Conservation (phyloP, 2,329 filamentous ascomycete genomes). For the Cladophialophora yegresii region DNA sequence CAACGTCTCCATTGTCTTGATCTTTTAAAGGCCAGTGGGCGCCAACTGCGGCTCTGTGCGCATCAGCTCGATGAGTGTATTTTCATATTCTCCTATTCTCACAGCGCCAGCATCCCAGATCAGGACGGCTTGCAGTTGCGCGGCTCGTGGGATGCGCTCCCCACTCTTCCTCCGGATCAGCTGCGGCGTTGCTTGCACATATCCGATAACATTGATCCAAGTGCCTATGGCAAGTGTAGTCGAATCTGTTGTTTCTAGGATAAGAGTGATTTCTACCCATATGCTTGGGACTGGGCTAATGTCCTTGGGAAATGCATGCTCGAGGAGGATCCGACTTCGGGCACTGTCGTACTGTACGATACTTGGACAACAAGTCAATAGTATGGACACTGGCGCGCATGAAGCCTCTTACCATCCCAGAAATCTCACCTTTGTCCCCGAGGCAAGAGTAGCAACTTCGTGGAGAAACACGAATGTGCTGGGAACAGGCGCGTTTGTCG, state of each 20-base stretch:
- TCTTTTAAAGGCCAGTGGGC: slow-evolving; percentile 9
- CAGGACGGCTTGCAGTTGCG: slow-evolving; percentile 70
- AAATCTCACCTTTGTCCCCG: slow-evolving; percentile 81
- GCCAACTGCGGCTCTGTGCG: slow-evolving; percentile 18
- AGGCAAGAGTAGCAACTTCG: slow-evolving; percentile 54
- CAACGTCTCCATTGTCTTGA: background rate
- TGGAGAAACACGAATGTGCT: slow-evolving; percentile 67
- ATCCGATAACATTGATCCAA: slow-evolving; percentile 89
- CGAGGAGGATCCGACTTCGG: slow-evolving; percentile 65
- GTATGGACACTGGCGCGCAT: slow-evolving; percentile 11
- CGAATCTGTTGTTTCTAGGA: slow-evolving; percentile 65
- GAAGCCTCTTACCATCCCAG: slow-evolving; percentile 75
- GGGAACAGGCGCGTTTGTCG: slow-evolving; percentile 46
- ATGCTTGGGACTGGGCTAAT: slow-evolving; percentile 49
- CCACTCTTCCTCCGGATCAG: slow-evolving; percentile 39
- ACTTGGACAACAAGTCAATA: slow-evolving; percentile 18
- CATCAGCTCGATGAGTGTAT: slow-evolving; percentile 50
- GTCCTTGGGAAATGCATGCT: slow-evolving; percentile 63
- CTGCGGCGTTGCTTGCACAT: slow-evolving; percentile 50
- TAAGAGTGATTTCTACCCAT: slow-evolving; percentile 68
- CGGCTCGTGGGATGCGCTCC: slow-evolving; percentile 23
- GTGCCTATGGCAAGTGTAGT: slow-evolving; percentile 68
- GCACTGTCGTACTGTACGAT: slow-evolving; percentile 59
- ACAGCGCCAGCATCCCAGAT: slow-evolving; percentile 76
- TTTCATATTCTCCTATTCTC: slow-evolving; percentile 71